Evolutionary conservation across 257 asterid species (phyloP).

Genomic region (Cordia subcordata): DNA sequence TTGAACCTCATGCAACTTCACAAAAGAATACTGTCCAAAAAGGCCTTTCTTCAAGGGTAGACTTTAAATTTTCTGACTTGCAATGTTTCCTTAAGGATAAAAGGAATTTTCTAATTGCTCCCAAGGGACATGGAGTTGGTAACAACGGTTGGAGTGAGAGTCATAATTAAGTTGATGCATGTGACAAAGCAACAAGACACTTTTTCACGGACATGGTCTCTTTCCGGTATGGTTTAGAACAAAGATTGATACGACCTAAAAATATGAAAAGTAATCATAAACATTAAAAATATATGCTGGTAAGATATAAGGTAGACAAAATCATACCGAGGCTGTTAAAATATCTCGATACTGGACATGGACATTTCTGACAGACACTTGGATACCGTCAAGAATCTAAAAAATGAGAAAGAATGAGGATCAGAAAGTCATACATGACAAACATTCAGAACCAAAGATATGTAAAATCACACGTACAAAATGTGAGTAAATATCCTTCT

Average conservation of each 20-base stretch:
- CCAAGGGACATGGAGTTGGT: too few species aligned
- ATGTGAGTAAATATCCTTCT: neutral
- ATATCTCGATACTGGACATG: constrained; percentile 63
- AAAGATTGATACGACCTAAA: neutral
- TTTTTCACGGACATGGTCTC: neutral
- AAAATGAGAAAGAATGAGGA: constrained; percentile 18
- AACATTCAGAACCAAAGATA: constrained; percentile 10
- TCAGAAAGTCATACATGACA: constrained; percentile 3
- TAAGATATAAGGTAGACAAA: constrained; percentile 6
- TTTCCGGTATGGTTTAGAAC: neutral
- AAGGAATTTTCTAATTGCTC: too few species aligned
- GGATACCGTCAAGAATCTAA: constrained; percentile 94
- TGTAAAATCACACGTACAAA: constrained; percentile 1
- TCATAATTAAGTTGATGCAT: too few species aligned
- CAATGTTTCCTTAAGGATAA: too few species aligned
- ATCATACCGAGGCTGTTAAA: constrained; percentile 48
- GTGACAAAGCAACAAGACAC: too few species aligned
- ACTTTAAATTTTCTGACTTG: too few species aligned
- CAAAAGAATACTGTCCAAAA: too few species aligned
- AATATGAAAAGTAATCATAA: neutral
- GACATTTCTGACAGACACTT: constrained; percentile 79
- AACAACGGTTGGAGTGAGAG: too few species aligned
- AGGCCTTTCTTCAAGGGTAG: too few species aligned
- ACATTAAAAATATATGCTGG: neutral
- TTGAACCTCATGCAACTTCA: too few species aligned